These are phyloP conservation scores for Penicillium cinerascens DNA, from an alignment of 495 filamentous ascomycete species.

Conservation along the genomic window DNA sequence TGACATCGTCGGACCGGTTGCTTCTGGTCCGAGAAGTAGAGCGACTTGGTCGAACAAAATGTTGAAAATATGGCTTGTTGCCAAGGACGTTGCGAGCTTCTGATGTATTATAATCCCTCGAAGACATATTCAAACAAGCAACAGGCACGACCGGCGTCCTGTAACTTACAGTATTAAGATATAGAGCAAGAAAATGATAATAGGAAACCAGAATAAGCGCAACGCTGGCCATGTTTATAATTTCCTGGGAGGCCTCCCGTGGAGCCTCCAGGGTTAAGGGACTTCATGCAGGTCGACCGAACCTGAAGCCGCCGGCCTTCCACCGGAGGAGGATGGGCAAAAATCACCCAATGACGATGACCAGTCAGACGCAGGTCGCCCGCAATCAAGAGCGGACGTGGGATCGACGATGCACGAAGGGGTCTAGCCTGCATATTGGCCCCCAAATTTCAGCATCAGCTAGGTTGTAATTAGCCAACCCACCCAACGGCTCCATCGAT, in stretches of 20 bases:
- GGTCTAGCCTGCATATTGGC: background rate
- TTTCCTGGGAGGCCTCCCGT: background rate
- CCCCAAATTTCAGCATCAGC: background rate
- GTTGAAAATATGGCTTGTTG: slow-evolving; percentile 6
- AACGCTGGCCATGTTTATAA: background rate
- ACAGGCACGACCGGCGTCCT: background rate
- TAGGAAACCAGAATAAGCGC: background rate
- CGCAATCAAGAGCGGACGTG: background rate
- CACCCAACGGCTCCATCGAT: background rate
- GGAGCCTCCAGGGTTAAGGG: too few species aligned
- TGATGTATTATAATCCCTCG: slow-evolving; percentile 4
- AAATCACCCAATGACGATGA: background rate
- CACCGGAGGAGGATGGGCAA: background rate
- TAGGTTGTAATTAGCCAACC: background rate
- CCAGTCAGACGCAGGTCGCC: background rate
- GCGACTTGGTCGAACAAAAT: slow-evolving; percentile 10
- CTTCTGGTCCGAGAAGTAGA: slow-evolving; percentile 3
- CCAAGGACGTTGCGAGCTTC: slow-evolving; percentile 11
- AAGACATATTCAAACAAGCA: background rate
- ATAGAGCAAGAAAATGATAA: background rate
- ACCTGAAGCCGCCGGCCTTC: background rate
- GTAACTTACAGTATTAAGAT: background rate
- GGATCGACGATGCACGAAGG: background rate
- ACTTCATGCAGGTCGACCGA: background rate
- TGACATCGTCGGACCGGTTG: background rate